A percentile compares a stretch with the other conserved stretches of the same genome.
These are phyloP conservation scores for Fusarium sp. DNA, from an alignment of 2,329 filamentous ascomycete species.

Conservation along the genomic window DNA sequence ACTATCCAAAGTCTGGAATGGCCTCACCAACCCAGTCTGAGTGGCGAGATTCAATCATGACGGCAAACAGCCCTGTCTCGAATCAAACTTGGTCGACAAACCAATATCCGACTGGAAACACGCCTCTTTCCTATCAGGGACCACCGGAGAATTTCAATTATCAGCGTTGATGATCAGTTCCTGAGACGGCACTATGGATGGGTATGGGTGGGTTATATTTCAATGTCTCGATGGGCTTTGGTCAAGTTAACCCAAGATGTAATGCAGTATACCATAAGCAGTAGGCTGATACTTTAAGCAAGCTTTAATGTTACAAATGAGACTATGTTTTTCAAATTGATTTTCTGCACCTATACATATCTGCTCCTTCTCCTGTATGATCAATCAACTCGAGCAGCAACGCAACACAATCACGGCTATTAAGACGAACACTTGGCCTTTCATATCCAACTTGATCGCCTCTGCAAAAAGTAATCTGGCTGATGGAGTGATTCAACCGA, in stretches of 20 bases:
- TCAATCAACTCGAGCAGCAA: too few species aligned
- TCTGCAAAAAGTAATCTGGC: too few species aligned
- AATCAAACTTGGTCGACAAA: conserved; percentile 5
- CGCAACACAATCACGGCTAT: too few species aligned
- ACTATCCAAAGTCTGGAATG: conserved; percentile 8
- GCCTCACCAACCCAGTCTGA: conserved; percentile 14
- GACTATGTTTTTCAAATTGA: too few species aligned
- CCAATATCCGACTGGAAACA: not conserved
- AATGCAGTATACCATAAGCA: not conserved
- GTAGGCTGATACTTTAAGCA: not conserved
- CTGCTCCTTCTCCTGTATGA: too few species aligned
- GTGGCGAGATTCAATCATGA: conserved; percentile 18
- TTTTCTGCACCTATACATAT: too few species aligned
- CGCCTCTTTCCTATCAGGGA: not conserved
- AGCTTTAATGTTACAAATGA: too few species aligned
- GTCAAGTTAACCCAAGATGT: too few species aligned
- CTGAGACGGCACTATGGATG: not conserved
- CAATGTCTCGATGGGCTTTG: not conserved
- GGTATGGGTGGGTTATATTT: not conserved
- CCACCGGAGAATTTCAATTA: not conserved
- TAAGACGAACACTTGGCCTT: too few species aligned
- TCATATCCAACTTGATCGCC: too few species aligned
- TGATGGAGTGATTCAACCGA: too few species aligned
- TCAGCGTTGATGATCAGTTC: not conserved
- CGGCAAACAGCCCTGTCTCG: conserved; percentile 14